These are phyloP conservation scores for Penicillium sp. DNA, from an alignment of 2,329 filamentous ascomycete species.

Conservation along the genomic window DNA sequence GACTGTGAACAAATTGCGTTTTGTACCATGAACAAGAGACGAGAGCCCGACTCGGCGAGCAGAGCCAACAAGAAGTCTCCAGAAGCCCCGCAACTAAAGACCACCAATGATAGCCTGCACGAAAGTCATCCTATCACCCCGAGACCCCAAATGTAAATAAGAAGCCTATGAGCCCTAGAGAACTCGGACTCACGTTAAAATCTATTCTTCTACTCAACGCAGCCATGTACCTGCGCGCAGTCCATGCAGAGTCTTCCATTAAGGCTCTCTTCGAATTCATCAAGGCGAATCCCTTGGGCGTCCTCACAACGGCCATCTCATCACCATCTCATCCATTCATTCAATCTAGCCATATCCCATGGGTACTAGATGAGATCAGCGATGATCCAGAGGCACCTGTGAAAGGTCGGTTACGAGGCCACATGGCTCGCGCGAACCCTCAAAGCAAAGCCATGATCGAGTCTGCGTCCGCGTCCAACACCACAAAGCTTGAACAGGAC, in stretches of 20 bases:
- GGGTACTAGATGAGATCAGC: slow-evolving; percentile 56
- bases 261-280: slow-evolving; percentile 56
- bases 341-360: slow-evolving; percentile 62
- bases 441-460: slow-evolving; percentile 62
- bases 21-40: no score
- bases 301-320: slow-evolving; percentile 61
- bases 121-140: background rate
- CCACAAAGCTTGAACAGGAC: slow-evolving; percentile 46
- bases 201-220: background rate
- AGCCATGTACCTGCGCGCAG: slow-evolving; percentile 57
- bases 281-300: slow-evolving; percentile 58
- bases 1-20: background rate
- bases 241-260: slow-evolving; percentile 54
- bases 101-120: background rate
- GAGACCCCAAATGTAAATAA: background rate
- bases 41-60: background rate
- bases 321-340: slow-evolving; percentile 52
- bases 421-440: slow-evolving; percentile 63
- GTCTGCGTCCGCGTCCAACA: slow-evolving; percentile 32
- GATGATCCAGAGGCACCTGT: slow-evolving; percentile 53
- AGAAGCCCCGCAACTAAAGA: background rate
- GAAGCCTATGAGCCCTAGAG: background rate
- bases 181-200: background rate
- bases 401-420: slow-evolving; percentile 52
- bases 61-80: slow-evolving; percentile 1